Percentiles rank a stretch among this genome's conserved stretches.
Evolutionary conservation across 768 basidiomycete genomes (phyloP).

Genomic region (Boletus rubescentipes): DNA sequence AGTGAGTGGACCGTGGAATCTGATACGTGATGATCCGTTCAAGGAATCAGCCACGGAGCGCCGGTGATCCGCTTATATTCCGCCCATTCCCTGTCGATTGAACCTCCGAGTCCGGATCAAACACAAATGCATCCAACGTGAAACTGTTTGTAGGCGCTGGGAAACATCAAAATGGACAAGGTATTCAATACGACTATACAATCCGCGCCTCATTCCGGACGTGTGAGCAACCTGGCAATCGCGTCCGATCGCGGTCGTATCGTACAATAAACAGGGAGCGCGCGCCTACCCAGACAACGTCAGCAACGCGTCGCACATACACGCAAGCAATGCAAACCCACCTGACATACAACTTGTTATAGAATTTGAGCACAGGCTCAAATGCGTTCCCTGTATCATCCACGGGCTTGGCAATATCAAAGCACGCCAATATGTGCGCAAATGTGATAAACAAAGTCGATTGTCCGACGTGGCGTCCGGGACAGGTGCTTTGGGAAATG

Average conservation of each 20-base stretch:
- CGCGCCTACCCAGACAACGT: not conserved
- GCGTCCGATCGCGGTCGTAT: not conserved
- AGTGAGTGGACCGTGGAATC: no score
- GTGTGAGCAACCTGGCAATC: not conserved
- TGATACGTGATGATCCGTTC: no score
- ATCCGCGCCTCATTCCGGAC: not conserved
- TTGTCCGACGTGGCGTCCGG: not conserved
- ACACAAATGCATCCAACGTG: no score
- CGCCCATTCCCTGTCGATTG: no score
- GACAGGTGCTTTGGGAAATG: not conserved
- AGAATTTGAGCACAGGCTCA: not conserved
- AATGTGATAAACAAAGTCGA: not conserved
- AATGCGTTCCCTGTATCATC: not conserved
- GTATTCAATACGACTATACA: no score
- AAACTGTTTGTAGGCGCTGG: no score
- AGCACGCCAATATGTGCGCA: not conserved
- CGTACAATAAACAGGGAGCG: not conserved
- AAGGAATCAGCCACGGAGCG: no score
- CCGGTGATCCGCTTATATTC: no score
- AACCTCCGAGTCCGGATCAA: no score
- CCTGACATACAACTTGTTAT: not conserved
- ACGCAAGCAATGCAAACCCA: not conserved
- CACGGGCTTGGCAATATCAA: not conserved
- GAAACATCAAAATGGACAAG: no score
- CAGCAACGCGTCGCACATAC: not conserved